These are phyloP conservation scores for Oryza glumipatula DNA, from an alignment of 176 grass and related monocot genomes.

Conservation along the genomic window DNA sequence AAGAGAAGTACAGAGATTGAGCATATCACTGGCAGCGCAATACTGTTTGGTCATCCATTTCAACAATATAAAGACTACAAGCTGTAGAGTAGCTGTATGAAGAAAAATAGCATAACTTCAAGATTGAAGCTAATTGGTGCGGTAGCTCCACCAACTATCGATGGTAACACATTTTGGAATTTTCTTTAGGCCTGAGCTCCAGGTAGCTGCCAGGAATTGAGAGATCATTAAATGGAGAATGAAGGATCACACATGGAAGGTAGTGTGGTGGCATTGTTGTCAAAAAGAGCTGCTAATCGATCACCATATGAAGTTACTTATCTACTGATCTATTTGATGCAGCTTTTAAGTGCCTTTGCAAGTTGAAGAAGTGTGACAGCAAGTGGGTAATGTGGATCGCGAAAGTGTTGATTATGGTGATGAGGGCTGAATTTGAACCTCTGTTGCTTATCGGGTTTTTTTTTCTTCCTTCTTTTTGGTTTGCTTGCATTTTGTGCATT, in stretches of 20 bases:
- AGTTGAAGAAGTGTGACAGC: not conserved
- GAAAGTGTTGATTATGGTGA: not conserved
- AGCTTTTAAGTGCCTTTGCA: not conserved
- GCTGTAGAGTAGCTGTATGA: not conserved
- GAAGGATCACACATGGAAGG: not conserved
- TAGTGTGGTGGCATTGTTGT: not conserved
- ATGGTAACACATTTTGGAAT: not conserved
- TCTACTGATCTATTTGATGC: not conserved
- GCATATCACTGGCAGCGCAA: not conserved
- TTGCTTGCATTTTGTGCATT: not conserved
- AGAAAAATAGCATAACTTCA: constrained; percentile 17
- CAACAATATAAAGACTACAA: too few relatives aligned
- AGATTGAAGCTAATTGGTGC: not conserved
- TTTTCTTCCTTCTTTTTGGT: not conserved
- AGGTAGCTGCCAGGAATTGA: not conserved
- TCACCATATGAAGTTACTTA: not conserved
- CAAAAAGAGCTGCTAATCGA: not conserved
- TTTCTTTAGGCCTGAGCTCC: too few relatives aligned
- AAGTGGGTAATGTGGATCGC: not conserved
- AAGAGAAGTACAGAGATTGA: too few relatives aligned
- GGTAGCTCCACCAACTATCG: not conserved
- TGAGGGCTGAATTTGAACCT: not conserved
- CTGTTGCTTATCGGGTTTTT: not conserved
- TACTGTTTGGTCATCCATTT: not conserved
- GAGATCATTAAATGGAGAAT: not conserved